phyloP scores from a whole-genome alignment of 1,284 basidiomycete species.

The Schizopora paradoxa region DNA sequence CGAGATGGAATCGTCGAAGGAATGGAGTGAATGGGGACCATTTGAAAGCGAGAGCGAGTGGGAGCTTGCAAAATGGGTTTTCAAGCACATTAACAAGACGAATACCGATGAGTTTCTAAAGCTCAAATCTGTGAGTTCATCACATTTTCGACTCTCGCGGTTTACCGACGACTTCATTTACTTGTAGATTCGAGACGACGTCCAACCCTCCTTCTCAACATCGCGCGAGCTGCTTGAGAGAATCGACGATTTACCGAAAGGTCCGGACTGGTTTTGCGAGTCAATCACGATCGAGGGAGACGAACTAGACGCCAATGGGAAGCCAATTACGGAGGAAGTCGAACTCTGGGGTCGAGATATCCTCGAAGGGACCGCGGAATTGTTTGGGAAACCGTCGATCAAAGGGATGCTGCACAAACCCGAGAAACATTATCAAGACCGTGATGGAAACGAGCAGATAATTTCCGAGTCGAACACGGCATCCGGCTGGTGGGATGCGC shows the following conservation, averaged over 20 bases:
- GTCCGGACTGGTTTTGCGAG: slow-evolving; percentile 22
- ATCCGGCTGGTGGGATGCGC: no score
- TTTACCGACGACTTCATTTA: neutral
- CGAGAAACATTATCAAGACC: no score
- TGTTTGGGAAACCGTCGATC: no score
- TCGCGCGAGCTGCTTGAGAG: slow-evolving; percentile 18
- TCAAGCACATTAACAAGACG: slow-evolving; percentile 1
- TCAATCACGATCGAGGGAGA: slow-evolving; percentile 19
- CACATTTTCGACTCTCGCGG: neutral
- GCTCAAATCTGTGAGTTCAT: slow-evolving; percentile 6
- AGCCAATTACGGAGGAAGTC: no score
- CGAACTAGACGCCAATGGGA: slow-evolving; percentile 4
- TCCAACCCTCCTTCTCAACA: slow-evolving; percentile 19
- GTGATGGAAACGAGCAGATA: no score
- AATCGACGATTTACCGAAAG: slow-evolving; percentile 21
- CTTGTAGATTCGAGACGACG: slow-evolving; percentile 6
- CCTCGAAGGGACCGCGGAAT: no score
- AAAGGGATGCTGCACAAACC: no score
- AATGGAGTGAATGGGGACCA: neutral
- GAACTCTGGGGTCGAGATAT: no score
- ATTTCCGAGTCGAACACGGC: no score
- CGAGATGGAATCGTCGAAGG: neutral
- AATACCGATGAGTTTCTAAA: slow-evolving; percentile 10
- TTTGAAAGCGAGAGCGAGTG: neutral
- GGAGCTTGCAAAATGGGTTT: neutral